Evolutionary conservation across 257 asterid genomes (phyloP).

Genomic region (Penstemon barbatus): DNA sequence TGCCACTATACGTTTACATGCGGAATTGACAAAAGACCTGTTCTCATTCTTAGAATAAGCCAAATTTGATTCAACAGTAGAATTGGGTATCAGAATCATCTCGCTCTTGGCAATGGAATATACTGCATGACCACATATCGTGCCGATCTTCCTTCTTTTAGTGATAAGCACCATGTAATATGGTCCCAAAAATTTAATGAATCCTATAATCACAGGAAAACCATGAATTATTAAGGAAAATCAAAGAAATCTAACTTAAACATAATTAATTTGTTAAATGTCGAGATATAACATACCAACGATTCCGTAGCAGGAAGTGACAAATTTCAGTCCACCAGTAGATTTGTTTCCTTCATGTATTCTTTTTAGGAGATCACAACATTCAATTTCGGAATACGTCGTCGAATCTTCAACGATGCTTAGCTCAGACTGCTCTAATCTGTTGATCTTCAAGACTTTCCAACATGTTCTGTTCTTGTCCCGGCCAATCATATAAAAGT

Average conservation of each 20-base stretch:
- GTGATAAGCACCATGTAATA: constrained; percentile 91
- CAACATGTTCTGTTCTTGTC: constrained; percentile 70
- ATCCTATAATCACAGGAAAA: constrained; percentile 51
- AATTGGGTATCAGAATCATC: constrained; percentile 71
- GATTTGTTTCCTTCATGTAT: constrained; percentile 80
- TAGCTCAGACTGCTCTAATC: constrained; percentile 72
- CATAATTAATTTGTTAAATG: not conserved
- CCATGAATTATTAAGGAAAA: constrained; percentile 26
- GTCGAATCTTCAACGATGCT: constrained; percentile 69
- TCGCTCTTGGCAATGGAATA: constrained; percentile 75
- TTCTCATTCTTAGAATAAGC: constrained; percentile 88
- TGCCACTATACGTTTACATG: constrained; percentile 58
- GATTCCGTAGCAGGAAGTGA: constrained; percentile 83
- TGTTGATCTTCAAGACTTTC: constrained; percentile 80
- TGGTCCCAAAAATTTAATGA: constrained; percentile 88
- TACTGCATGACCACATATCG: constrained; percentile 87
- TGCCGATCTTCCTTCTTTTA: constrained; percentile 77
- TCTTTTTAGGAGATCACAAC: constrained; percentile 67
- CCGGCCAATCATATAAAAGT: constrained; percentile 84
- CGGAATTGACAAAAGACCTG: constrained; percentile 88
- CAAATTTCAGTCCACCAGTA: constrained; percentile 83
- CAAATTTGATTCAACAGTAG: constrained; percentile 63
- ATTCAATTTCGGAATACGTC: constrained; percentile 63
- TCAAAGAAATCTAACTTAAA: not conserved
- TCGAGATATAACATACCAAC: constrained; percentile 56